Base-by-base conservation (phyloP, 1,139 yeast genomes). In the Yamadazyma diddensiae region DNA sequence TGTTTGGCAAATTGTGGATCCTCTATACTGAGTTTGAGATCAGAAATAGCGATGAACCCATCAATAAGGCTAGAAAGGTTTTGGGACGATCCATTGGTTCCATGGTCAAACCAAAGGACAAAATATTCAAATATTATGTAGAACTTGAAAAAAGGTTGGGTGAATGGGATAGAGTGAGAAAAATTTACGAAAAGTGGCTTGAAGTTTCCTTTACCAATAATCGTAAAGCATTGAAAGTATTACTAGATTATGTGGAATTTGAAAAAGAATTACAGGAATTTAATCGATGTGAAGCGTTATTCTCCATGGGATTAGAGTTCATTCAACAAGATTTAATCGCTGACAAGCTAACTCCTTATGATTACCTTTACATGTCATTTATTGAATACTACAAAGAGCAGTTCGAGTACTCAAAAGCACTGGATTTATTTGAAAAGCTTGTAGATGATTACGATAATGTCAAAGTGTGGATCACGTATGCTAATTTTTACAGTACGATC, bases 131-230 rank as follows among this genome's bases (percentile, higher is more conserved):
- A 38, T 70, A 67, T 40, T 92, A 92, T 53, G 81, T 90, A 35
- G 65, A 50, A 3, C 45, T 80, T 20, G 88, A 82, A 47, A 57
- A 47, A 27, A 59, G 60, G 31, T 49, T 85, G 29, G 83, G 82
- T 19, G 88, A 84, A 46, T 82, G 82, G 69, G 94, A 82, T 41
- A 62, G 97, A 25, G 88, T 84, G 8, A 65, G 97, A 24, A 75
- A 61, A 47, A 51, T 92, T 6, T 88, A 78, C 50, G 85, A 82
- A 42, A 80, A 77, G 47, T 76, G 77, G 63, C 45, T 90, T 16
- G 85, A 82, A 43, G 52, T 62, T 9, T 69, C 71, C 41, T 70
- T 87, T 1, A 41, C 55, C 3, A 47, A 60, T 2, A 60, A 87
- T 82, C 41, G 17, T 2, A 36, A 34, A 8, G 49, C 53, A 8